Conservation (phyloP, 306 rosid species). For the Cicer cuneatum region DNA sequence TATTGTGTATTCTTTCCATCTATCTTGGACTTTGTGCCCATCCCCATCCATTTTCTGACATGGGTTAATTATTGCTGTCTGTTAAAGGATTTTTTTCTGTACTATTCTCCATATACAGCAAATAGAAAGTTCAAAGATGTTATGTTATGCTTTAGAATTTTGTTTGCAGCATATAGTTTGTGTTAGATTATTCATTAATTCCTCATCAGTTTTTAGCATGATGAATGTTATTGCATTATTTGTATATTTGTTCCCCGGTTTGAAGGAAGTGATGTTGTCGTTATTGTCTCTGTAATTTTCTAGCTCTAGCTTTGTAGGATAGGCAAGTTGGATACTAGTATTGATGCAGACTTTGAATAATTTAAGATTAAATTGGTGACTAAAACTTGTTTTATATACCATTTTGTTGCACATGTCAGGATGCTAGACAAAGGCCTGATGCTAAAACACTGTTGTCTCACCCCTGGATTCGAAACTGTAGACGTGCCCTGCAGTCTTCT, state of each 20-base stretch:
- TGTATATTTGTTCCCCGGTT: constrained; percentile 12
- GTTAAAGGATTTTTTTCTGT: constrained; percentile 12
- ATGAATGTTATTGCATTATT: constrained; percentile 30
- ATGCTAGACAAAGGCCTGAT: constrained; percentile 99
- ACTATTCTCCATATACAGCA: neutral
- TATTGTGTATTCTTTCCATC: neutral
- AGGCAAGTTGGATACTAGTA: constrained; percentile 34
- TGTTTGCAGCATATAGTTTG: constrained; percentile 11
- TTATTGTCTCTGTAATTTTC: constrained; percentile 32
- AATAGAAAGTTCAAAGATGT: constrained; percentile 11
- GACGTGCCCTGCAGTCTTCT: constrained; percentile 88
- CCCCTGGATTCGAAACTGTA: constrained; percentile 90
- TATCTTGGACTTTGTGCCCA: constrained; percentile 22
- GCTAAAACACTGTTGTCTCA: constrained; percentile 94
- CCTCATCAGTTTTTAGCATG: neutral
- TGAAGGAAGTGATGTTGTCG: constrained; percentile 23
- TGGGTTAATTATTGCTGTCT: neutral
- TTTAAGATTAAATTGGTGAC: constrained; percentile 29
- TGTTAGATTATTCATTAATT: neutral
- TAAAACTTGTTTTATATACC: constrained; percentile 37
- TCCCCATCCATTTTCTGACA: neutral
- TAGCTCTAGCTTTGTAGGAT: constrained; percentile 12
- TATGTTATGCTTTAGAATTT: constrained; percentile 1
- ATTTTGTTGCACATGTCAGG: constrained; percentile 64
- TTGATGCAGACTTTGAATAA: constrained; percentile 15